Percentiles rank a stretch among this genome's conserved stretches.
These are phyloP conservation scores for Cenchrus fungigraminus DNA, from an alignment of 176 grass and related monocot species.

Conservation along the genomic window DNA sequence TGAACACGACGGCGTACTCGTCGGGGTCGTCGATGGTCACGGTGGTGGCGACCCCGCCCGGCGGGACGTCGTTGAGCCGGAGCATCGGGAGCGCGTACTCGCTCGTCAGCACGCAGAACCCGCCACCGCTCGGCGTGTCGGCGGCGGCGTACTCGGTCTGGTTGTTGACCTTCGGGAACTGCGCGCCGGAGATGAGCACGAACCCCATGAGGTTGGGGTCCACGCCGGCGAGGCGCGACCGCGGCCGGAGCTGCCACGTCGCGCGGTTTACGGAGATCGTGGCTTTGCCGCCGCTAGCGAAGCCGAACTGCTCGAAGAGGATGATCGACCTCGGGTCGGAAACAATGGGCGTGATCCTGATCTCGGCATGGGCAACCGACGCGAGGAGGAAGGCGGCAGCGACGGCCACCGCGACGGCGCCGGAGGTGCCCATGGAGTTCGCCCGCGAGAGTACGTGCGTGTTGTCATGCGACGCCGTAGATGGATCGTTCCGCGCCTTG, in stretches of 20 bases:
- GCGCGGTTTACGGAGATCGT: constrained; percentile 49
- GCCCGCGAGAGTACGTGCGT: background rate
- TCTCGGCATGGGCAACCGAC: constrained; percentile 38
- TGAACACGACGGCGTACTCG: constrained; percentile 70
- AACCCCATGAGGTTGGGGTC: constrained; percentile 61
- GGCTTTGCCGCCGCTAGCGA: constrained; percentile 50
- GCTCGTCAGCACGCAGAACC: constrained; percentile 66
- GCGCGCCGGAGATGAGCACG: constrained; percentile 52
- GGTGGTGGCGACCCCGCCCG: constrained; percentile 29
- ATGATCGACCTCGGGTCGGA: constrained; percentile 53
- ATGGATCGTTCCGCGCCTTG: background rate
- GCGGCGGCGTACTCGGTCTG: constrained; percentile 45
- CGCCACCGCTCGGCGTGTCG: constrained; percentile 14
- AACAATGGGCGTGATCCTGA: constrained; percentile 49
- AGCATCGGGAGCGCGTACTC: constrained; percentile 49
- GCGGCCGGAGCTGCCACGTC: constrained; percentile 39
- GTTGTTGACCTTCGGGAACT: constrained; percentile 52
- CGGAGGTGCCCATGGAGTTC: constrained; percentile 44
- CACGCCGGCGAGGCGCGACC: constrained; percentile 9
- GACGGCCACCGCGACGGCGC: background rate
- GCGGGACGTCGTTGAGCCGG: constrained; percentile 50
- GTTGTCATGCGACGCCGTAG: constrained; percentile 26
- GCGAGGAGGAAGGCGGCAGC: constrained; percentile 6
- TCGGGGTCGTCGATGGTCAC: constrained; percentile 41
- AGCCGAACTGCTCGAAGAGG: constrained; percentile 81